Evolutionary conservation across 2,329 filamentous ascomycete genomes (phyloP).

Genomic region (Fusarium sp.): DNA sequence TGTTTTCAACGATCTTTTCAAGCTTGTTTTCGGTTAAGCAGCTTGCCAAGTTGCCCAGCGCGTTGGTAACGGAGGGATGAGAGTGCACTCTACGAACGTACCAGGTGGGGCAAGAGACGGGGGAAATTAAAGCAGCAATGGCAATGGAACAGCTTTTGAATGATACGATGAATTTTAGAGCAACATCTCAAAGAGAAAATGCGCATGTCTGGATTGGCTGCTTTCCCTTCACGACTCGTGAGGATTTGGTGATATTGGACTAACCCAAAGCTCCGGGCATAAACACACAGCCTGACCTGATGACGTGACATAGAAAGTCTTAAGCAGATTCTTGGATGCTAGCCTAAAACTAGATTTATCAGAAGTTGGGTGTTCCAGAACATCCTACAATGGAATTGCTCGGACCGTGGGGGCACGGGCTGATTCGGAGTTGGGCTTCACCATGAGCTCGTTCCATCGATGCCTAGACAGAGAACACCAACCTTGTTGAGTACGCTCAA

Average conservation of each 20-base stretch:
- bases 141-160: conserved; percentile 35
- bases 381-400: background rate
- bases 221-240: conserved; percentile 7
- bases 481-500: background rate
- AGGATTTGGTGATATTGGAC: background rate
- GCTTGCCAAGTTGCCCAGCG: background rate
- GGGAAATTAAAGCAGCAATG: conserved; percentile 36
- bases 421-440: background rate
- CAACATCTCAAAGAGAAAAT: conserved; percentile 14
- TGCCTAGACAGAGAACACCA: background rate
- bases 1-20: conserved; percentile 96
- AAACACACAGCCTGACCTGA: conserved; percentile 3
- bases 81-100: conserved; percentile 23
- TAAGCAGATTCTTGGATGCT: background rate
- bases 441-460: background rate
- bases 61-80: conserved; percentile 9
- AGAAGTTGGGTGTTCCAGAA: background rate
- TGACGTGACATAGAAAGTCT: background rate
- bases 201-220: conserved; percentile 15
- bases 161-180: conserved; percentile 43
- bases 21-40: conserved; percentile 77
- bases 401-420: background rate
- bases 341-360: background rate
- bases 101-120: conserved; percentile 33
- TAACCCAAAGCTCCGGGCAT: conserved; percentile 11